Evolutionary conservation across 495 filamentous ascomycete species (phyloP).

Genomic region (Cladorrhinum samala): DNA sequence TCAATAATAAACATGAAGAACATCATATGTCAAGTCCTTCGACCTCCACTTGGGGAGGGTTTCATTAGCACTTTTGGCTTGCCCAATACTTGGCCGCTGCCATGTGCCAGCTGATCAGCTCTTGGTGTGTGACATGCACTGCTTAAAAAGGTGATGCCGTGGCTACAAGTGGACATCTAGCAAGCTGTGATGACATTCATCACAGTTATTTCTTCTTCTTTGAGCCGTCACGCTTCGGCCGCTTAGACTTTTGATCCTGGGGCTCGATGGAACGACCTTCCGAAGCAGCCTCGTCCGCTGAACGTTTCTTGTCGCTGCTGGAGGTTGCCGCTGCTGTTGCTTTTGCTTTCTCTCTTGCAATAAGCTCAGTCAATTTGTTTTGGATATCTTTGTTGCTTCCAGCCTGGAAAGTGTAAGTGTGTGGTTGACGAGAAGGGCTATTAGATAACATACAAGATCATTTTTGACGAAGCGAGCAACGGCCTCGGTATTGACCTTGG

Average conservation of each 20-base stretch:
- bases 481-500: constrained; percentile 71
- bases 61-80: too few relatives aligned
- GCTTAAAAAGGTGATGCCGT: too few relatives aligned
- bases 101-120: background rate
- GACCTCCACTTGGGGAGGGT: too few relatives aligned
- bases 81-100: too few relatives aligned
- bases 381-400: constrained; percentile 37
- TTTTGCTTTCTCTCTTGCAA: constrained; percentile 42
- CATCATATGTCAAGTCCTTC: too few relatives aligned
- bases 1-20: background rate
- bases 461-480: constrained; percentile 74
- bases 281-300: constrained; percentile 24
- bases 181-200: background rate
- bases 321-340: constrained; percentile 17
- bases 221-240: constrained; percentile 23
- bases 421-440: background rate
- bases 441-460: constrained; percentile 53
- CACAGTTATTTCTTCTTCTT: constrained; percentile 23
- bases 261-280: constrained; percentile 6
- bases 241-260: constrained; percentile 17
- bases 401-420: constrained; percentile 20
- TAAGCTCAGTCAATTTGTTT: constrained; percentile 36
- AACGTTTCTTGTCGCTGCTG: constrained; percentile 31
- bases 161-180: too few relatives aligned
- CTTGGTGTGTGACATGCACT: too few relatives aligned